These are phyloP conservation scores for Trichophaea hybrida DNA, from an alignment of 2,329 filamentous ascomycete genomes.

Conservation along the genomic window DNA sequence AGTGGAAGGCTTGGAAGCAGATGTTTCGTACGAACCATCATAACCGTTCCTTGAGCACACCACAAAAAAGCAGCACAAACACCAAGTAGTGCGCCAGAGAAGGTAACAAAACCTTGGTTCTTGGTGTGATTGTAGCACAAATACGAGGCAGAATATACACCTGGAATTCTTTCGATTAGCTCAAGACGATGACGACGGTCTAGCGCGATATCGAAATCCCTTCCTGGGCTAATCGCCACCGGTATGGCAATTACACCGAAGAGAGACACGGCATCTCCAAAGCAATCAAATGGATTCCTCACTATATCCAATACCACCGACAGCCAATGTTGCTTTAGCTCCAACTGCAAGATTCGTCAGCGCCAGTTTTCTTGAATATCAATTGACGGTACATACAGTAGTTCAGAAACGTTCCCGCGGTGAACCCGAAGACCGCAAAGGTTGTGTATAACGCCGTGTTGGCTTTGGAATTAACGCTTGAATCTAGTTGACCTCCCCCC, in stretches of 20 bases:
- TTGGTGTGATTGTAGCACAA: slow-evolving; percentile 39
- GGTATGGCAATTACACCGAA: neutral
- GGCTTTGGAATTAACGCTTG: slow-evolving; percentile 22
- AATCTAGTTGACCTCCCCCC: slow-evolving; percentile 20
- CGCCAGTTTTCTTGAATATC: no score
- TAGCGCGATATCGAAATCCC: neutral
- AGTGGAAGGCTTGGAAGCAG: neutral
- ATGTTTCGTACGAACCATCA: slow-evolving; percentile 28
- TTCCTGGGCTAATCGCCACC: neutral
- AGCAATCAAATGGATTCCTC: neutral
- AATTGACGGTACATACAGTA: slow-evolving; percentile 28
- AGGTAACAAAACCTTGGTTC: slow-evolving; percentile 38
- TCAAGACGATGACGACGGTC: neutral
- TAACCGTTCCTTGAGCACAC: slow-evolving; percentile 39
- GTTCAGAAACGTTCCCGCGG: slow-evolving; percentile 66
- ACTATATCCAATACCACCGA: slow-evolving; percentile 60
- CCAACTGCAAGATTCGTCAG: slow-evolving; percentile 37
- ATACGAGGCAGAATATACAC: slow-evolving; percentile 37
- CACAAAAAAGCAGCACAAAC: slow-evolving; percentile 38
- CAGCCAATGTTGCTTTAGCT: slow-evolving; percentile 49
- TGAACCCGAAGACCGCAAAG: slow-evolving; percentile 48
- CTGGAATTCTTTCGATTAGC: slow-evolving; percentile 26
- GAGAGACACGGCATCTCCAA: neutral
- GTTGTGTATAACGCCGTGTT: slow-evolving; percentile 38
- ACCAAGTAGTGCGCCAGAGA: slow-evolving; percentile 38